A percentile compares a stretch with the other conserved stretches of the same genome.
Evolutionary conservation across 495 filamentous ascomycete species (phyloP).

Genomic region (Podospora pseudoanserina): DNA sequence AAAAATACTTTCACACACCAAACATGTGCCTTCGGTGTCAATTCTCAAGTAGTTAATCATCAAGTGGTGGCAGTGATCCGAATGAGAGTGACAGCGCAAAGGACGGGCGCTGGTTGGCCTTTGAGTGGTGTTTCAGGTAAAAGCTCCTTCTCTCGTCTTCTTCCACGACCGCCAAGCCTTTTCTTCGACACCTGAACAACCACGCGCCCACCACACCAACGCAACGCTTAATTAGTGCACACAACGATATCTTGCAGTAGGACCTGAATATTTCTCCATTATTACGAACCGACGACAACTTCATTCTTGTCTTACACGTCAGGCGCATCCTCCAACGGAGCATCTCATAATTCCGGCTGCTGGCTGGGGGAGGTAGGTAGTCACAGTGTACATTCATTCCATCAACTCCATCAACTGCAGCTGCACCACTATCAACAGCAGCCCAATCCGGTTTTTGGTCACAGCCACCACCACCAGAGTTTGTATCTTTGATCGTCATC

Average conservation of each 20-base stretch:
- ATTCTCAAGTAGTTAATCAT: not conserved
- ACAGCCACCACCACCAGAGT: not conserved
- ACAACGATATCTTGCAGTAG: too few relatives aligned
- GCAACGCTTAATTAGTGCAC: slow-evolving; percentile 4
- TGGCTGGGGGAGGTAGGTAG: not conserved
- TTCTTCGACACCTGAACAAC: slow-evolving; percentile 3
- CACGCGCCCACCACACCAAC: not conserved
- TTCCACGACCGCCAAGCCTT: not conserved
- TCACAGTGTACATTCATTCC: not conserved
- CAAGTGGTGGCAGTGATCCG: not conserved
- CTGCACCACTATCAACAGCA: not conserved
- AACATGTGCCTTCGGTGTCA: not conserved
- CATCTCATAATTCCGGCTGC: not conserved
- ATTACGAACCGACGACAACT: not conserved
- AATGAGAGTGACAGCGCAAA: not conserved
- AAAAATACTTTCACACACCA: not conserved
- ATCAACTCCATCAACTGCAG: not conserved
- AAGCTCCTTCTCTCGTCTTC: slow-evolving; percentile 11
- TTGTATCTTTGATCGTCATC: not conserved
- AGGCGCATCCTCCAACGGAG: not conserved
- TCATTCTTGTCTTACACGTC: too few relatives aligned
- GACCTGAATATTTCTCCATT: too few relatives aligned
- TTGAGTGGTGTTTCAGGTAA: slow-evolving; percentile 29
- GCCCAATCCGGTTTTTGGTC: not conserved
- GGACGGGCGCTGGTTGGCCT: slow-evolving; percentile 26